Evolutionary conservation across 1,284 basidiomycete species (phyloP), one percentile per base, ranked within the genome.

Genomic region (Ganoderma meredithae): DNA sequence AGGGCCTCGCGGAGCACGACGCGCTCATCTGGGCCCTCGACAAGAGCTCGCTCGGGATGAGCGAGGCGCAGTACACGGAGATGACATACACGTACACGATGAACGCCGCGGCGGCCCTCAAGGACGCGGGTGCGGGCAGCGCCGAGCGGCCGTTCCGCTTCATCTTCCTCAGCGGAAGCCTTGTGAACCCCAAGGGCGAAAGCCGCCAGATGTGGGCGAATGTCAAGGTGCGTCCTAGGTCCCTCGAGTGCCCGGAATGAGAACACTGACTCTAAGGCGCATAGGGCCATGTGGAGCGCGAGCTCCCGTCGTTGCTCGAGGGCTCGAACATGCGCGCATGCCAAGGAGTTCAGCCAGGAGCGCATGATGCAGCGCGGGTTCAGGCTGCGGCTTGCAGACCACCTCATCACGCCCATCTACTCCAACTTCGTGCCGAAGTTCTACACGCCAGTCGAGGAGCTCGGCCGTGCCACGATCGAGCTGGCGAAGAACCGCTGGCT

Each of bases 11-110:
- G 0, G 72, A 75, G 56, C 80, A 82, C 64, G 82, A 83, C 63
- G 82, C 79, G 8, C 80, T 80, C 68, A 74, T 84, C 8, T 84
- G 83, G 82, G 82, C 82, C 27, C 74, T 82, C 13, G 83, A 83
- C 0, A 76, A 71, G 60, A 74, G 74, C 31, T 66, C 77, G 1
- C 31, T 69, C 2, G 82, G 81, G 27, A 75, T 81, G 74, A 72
- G 68, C 12, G 83, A 83, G 63, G 72, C 73, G 49, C 79, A 79
- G 33, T 84, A 83, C 68, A 81, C 78, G 1, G 72, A 73, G 61
- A 72, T 83, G 62, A 83, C 81, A 1, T 75, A 80, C 60, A 79
- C 79, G 36, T 82, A 78, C 64, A 73, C 80, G 25, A 71, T 81
- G 66, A 70, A 76, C 2, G 77, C 79, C 39, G 72, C 80, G 17